A percentile compares a stretch with the other conserved stretches of the same genome.
Conservation (phyloP, 2,329 filamentous ascomycete species). For the Claviceps sp. region DNA sequence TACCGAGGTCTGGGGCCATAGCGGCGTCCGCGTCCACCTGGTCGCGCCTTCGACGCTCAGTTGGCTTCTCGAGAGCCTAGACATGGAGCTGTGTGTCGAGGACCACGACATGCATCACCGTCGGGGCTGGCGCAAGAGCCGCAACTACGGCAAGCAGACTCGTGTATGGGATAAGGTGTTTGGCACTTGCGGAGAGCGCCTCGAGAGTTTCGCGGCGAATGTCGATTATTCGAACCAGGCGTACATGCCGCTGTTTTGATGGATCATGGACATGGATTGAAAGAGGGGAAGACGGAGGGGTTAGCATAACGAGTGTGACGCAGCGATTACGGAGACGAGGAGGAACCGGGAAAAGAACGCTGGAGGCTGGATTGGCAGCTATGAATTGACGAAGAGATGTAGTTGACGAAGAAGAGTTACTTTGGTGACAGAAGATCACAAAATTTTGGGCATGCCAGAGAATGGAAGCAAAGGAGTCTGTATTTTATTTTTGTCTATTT, state of each 20-base stretch:
- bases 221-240: conserved; percentile 18
- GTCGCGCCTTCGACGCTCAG: conserved; percentile 18
- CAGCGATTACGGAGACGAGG: no score
- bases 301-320: not conserved
- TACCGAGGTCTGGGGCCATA: conserved; percentile 24
- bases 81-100: conserved; percentile 25
- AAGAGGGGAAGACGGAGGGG: not conserved
- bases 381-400: no score
- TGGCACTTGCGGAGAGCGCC: conserved; percentile 20
- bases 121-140: conserved; percentile 22
- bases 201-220: conserved; percentile 20
- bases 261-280: not conserved
- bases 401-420: no score
- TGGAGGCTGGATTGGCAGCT: no score
- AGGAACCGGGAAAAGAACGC: no score
- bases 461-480: no score
- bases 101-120: conserved; percentile 27
- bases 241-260: conserved; percentile 15
- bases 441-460: no score
- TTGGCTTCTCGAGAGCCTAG: conserved; percentile 19
- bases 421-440: no score
- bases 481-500: no score
- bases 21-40: conserved; percentile 23
- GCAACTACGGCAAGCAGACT: conserved; percentile 13
- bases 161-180: conserved; percentile 23